phyloP scores from a whole-genome alignment of 2,329 filamentous ascomycete species.

The Nigrospora oryzae region DNA sequence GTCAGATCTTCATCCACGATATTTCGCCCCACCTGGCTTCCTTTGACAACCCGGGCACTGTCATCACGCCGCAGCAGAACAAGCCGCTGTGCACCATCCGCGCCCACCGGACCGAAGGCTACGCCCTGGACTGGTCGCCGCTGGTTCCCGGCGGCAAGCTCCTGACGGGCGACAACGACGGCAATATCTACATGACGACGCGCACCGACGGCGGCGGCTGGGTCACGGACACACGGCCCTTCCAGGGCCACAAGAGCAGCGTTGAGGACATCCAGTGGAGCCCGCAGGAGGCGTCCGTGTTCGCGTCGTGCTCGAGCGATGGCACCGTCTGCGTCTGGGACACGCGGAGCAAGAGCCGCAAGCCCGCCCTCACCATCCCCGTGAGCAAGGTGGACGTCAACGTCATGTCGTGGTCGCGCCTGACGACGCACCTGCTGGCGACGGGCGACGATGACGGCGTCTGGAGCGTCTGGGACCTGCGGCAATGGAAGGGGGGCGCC shows the following conservation, averaged over 20 bases:
- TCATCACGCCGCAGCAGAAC: conserved; percentile 73
- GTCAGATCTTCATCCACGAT: conserved; percentile 86
- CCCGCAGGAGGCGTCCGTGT: conserved; percentile 85
- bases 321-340: conserved; percentile 97
- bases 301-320: conserved; percentile 88
- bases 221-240: conserved; percentile 76
- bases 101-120: conserved; percentile 89
- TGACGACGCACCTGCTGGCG: conserved; percentile 82
- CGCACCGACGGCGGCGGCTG: conserved; percentile 82
- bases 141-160: conserved; percentile 74
- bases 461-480: conserved; percentile 94
- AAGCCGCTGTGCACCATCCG: conserved; percentile 82
- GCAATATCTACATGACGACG: conserved; percentile 81
- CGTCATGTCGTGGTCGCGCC: conserved; percentile 88
- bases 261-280: conserved; percentile 98
- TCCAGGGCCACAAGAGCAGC: conserved; percentile 74
- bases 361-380: conserved; percentile 79
- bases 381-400: conserved; percentile 85
- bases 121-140: conserved; percentile 95
- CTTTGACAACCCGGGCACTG: conserved; percentile 81
- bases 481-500: conserved; percentile 76
- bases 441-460: conserved; percentile 88
- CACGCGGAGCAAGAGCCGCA: conserved; percentile 79
- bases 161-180: conserved; percentile 84
- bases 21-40: conserved; percentile 81